These are phyloP conservation scores for Puccinellia tenuiflora DNA, from an alignment of 176 grass and related monocot species.

Conservation along the genomic window DNA sequence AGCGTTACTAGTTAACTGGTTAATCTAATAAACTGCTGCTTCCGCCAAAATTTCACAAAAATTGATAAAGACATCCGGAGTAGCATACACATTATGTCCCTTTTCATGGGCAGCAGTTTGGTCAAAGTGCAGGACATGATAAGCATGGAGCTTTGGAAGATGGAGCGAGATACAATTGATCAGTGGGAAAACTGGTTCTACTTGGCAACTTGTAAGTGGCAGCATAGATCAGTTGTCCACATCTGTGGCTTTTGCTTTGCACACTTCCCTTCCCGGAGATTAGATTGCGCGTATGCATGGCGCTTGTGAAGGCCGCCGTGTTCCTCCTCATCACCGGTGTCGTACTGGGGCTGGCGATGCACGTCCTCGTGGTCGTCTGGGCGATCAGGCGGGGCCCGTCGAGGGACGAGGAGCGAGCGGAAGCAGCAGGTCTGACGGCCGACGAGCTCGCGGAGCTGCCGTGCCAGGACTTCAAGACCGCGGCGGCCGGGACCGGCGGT, in stretches of 20 bases:
- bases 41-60: neutral
- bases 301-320: neutral
- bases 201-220: neutral
- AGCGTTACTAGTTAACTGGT: neutral
- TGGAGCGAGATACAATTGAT: neutral
- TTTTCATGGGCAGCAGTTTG: constrained; percentile 2
- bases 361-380: constrained; percentile 38
- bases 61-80: neutral
- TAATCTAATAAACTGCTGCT: neutral
- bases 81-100: constrained; percentile 1
- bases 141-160: neutral
- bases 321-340: constrained; percentile 31
- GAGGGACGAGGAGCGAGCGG: neutral
- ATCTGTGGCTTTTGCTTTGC: neutral
- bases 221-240: neutral
- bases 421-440: constrained; percentile 14
- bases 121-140: constrained; percentile 13
- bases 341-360: constrained; percentile 30
- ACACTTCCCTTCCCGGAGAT: neutral
- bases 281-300: constrained; percentile 1
- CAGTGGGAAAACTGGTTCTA: neutral
- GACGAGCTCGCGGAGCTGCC: constrained; percentile 33
- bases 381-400: constrained; percentile 1
- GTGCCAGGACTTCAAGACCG: constrained; percentile 12
- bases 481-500: neutral